These are phyloP conservation scores for Ustilago loliicola DNA, from an alignment of 1,284 basidiomycete species.

Conservation along the genomic window DNA sequence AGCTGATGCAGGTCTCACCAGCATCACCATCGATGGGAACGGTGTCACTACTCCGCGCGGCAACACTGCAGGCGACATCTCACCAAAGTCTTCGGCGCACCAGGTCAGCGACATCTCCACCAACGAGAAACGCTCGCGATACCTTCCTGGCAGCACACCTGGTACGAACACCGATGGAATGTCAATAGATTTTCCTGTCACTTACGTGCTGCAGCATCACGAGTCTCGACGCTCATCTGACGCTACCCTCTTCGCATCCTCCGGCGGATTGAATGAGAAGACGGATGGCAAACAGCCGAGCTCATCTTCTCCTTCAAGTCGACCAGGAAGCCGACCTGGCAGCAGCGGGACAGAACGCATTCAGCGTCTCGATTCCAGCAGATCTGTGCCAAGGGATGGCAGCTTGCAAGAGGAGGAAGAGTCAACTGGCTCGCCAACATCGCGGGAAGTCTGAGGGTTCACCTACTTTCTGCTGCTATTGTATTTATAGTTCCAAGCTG, in stretches of 20 bases:
- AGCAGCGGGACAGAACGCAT: conserved; percentile 38
- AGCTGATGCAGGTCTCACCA: conserved; percentile 9
- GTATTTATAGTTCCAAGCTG: conserved; percentile 24
- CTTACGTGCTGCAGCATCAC: conserved; percentile 31
- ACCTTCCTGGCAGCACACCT: conserved; percentile 11
- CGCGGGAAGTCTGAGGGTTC: conserved; percentile 8
- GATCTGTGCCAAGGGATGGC: conserved; percentile 36
- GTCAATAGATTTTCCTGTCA: conserved; percentile 28
- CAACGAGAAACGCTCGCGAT: conserved; percentile 11
- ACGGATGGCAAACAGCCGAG: conserved; percentile 12
- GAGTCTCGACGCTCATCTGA: conserved; percentile 51
- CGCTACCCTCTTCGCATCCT: conserved; percentile 40
- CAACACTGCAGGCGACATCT: conserved; percentile 19
- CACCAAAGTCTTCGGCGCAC: conserved; percentile 11
- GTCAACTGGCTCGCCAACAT: conserved; percentile 3
- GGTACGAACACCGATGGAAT: conserved; percentile 17
- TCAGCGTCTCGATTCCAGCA: conserved; percentile 40
- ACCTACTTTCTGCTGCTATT: not conserved
- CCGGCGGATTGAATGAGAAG: conserved; percentile 16
- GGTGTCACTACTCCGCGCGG: conserved; percentile 8
- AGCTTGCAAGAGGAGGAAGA: conserved; percentile 42
- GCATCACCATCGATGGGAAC: conserved; percentile 20
- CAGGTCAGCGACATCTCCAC: conserved; percentile 14
- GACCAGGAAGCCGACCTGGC: conserved; percentile 34
- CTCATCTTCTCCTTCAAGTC: conserved; percentile 16